Conservation (phyloP, 2,329 filamentous ascomycete genomes). For the Paracamarosporium sp. region DNA sequence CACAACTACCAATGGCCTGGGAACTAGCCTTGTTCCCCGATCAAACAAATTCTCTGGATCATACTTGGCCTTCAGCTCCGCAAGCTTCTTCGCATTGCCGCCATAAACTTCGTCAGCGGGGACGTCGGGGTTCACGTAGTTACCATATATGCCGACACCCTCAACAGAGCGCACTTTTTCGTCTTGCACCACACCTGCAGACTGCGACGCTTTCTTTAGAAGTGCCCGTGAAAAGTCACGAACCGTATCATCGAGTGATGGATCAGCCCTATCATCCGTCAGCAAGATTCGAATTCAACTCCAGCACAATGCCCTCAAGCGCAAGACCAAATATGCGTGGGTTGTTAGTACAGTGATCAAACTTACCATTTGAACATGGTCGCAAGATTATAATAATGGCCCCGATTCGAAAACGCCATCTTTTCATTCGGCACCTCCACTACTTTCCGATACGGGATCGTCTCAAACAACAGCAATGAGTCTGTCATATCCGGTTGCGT, state of each 20-base stretch:
- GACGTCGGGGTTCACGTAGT: constrained; percentile 35
- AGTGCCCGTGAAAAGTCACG: constrained; percentile 31
- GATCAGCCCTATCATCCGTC: constrained; percentile 29
- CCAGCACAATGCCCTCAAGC: background rate
- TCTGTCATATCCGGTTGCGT: constrained; percentile 28
- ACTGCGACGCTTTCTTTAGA: constrained; percentile 32
- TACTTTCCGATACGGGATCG: constrained; percentile 34
- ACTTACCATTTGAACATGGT: constrained; percentile 40
- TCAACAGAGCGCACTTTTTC: constrained; percentile 20
- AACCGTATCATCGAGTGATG: constrained; percentile 31
- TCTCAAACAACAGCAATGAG: constrained; percentile 39
- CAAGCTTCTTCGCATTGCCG: constrained; percentile 37
- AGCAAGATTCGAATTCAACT: background rate
- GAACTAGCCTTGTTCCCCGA: constrained; percentile 28
- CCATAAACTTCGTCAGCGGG: constrained; percentile 39
- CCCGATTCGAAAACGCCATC: constrained; percentile 37
- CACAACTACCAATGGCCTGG: constrained; percentile 12
- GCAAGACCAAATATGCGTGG: too few species aligned
- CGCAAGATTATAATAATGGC: constrained; percentile 44
- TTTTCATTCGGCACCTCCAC: constrained; percentile 28
- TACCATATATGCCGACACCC: constrained; percentile 41
- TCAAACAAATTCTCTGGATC: constrained; percentile 44
- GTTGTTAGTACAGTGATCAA: too few species aligned
- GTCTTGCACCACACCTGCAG: constrained; percentile 19
- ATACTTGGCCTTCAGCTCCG: constrained; percentile 43